phyloP scores from a whole-genome alignment of 2,329 filamentous ascomycete species.

The Diaporthe longicolla region DNA sequence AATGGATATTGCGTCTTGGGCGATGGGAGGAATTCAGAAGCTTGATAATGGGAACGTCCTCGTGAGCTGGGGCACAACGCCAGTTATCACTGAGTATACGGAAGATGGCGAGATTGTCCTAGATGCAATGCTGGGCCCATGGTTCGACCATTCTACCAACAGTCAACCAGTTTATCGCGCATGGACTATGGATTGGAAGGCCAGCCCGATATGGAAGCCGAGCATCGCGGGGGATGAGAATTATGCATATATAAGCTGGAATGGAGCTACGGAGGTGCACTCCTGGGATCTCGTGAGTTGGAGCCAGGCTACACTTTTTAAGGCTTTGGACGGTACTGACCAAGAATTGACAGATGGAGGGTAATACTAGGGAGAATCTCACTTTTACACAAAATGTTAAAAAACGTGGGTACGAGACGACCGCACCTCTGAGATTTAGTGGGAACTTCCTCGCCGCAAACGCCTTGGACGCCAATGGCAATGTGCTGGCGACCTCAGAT shows the following conservation, averaged over 20 bases:
- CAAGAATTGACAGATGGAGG: conserved; percentile 37
- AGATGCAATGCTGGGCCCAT: conserved; percentile 56
- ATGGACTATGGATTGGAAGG: conserved; percentile 45
- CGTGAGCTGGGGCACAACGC: conserved; percentile 62
- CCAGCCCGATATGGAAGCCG: conserved; percentile 48
- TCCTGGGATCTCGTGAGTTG: conserved; percentile 43
- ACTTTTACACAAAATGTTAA: conserved; percentile 40
- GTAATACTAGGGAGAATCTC: conserved; percentile 34
- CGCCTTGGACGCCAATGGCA: conserved; percentile 39
- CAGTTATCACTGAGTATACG: conserved; percentile 62
- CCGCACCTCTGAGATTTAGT: conserved; percentile 39
- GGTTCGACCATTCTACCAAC: conserved; percentile 36
- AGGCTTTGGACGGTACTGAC: neutral
- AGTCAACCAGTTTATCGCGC: conserved; percentile 45
- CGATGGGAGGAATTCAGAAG: conserved; percentile 41
- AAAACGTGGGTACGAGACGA: conserved; percentile 40
- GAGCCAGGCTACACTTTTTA: neutral
- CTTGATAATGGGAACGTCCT: conserved; percentile 53
- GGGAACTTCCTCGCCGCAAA: conserved; percentile 36
- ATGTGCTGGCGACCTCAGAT: conserved; percentile 37
- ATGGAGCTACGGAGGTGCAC: conserved; percentile 51
- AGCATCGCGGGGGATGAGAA: conserved; percentile 41
- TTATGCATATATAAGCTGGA: conserved; percentile 51
- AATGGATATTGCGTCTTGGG: conserved; percentile 41
- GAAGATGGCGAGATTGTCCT: conserved; percentile 56